Conservation (phyloP, 495 filamentous ascomycete genomes). For the Talaromyces liani region DNA sequence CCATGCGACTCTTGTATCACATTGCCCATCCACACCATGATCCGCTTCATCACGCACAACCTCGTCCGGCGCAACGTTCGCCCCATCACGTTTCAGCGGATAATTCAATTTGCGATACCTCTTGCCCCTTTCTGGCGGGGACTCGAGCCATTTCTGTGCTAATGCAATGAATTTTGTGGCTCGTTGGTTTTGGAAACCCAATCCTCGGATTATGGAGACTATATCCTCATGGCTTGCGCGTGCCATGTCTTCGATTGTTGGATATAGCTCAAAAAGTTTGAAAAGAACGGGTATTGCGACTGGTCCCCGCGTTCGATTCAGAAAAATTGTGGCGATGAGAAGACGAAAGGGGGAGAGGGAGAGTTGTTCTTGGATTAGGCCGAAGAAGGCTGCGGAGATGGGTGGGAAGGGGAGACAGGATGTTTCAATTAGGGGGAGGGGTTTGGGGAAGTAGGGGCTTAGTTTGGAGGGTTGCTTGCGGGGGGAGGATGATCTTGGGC, state of each 20-base stretch:
- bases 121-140: slow-evolving; percentile 50
- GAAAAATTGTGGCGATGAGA: slow-evolving; percentile 69
- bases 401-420: slow-evolving; percentile 67
- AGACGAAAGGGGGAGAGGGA: slow-evolving; percentile 62
- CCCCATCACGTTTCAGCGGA: slow-evolving; percentile 46
- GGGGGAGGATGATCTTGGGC: neutral
- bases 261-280: slow-evolving; percentile 57
- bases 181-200: slow-evolving; percentile 67
- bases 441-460: slow-evolving; percentile 40
- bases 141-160: slow-evolving; percentile 61
- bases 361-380: slow-evolving; percentile 77
- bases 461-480: slow-evolving; percentile 23
- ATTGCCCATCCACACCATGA: neutral
- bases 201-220: slow-evolving; percentile 53
- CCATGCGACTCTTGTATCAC: slow-evolving; percentile 51
- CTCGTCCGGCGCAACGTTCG: slow-evolving; percentile 45
- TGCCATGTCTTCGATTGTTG: slow-evolving; percentile 58
- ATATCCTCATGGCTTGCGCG: slow-evolving; percentile 50
- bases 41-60: slow-evolving; percentile 27
- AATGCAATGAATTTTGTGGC: slow-evolving; percentile 56
- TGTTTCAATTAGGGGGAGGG: slow-evolving; percentile 37
- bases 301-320: slow-evolving; percentile 70
- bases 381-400: slow-evolving; percentile 55
- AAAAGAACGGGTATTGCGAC: slow-evolving; percentile 74
- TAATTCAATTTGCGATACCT: slow-evolving; percentile 67